Conservation (phyloP, 2,329 filamentous ascomycete genomes). For the Neopestalotiopsis sp. region DNA sequence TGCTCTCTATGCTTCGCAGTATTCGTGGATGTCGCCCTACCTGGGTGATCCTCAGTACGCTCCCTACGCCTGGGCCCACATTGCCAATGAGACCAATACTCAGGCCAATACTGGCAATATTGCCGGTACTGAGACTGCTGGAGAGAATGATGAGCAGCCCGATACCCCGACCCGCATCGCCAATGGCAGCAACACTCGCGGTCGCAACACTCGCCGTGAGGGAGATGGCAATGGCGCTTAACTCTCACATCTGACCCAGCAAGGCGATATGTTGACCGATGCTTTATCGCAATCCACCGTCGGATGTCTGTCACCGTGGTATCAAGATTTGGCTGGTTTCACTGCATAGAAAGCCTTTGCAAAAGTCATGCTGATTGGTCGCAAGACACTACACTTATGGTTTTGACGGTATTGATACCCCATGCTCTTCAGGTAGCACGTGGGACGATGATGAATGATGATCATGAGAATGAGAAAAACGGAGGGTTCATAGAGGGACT, state of each 20-base stretch:
- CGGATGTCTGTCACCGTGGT: too few species aligned
- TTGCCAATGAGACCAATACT: slow-evolving; percentile 8
- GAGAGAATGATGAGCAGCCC: background rate
- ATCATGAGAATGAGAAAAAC: background rate
- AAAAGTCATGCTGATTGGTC: too few species aligned
- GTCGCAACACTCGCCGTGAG: background rate
- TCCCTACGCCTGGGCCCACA: slow-evolving; percentile 20
- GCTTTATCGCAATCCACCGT: too few species aligned
- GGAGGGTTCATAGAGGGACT: background rate
- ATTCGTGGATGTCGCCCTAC: slow-evolving; percentile 34
- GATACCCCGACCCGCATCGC: background rate
- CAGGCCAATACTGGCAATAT: background rate
- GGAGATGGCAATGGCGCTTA: background rate
- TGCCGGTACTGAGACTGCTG: background rate
- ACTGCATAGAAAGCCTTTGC: too few species aligned
- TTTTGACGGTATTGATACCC: too few species aligned
- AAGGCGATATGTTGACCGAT: background rate
- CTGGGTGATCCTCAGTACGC: slow-evolving; percentile 30
- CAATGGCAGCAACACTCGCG: background rate
- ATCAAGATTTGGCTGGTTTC: too few species aligned
- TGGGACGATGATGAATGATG: too few species aligned
- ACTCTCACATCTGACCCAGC: background rate
- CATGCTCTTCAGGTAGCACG: too few species aligned
- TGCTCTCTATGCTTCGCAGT: slow-evolving; percentile 25
- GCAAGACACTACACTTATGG: too few species aligned